Base-by-base conservation (phyloP, 176 grass and related monocot genomes). In the Typha latifolia region DNA sequence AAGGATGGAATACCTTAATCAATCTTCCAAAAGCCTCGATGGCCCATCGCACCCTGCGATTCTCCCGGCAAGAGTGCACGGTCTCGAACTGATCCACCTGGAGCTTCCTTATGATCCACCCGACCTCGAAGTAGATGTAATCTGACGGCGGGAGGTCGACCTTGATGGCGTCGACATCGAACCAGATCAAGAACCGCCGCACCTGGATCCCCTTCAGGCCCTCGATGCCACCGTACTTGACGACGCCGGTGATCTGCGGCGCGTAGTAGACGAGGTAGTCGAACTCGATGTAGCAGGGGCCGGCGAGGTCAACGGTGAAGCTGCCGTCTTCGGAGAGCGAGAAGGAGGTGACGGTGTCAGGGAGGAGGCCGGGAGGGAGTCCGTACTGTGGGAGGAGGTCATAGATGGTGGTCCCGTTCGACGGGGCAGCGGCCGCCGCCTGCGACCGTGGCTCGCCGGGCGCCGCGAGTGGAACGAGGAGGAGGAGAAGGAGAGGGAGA, bases 261-360 rank as follows among this genome's bases (percentile, higher is more conserved):
- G 59, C 66, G 43, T 77, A 77, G 43, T 77, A 77, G 51, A 77
- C 66, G 23, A 77, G 74, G 43, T 77, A 77, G 3, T 77, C 74
- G 57, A 77, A 77, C 66, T 77, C 50, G 5, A 77, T 52, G 21
- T 77, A 77, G 56, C 74, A 77, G 55, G 74, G 66, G 8, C 74
- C 74, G 1, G 51, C 66, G 34, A 77, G 53, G 27, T 77, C 68
- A 4, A 77, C 74, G 52, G 62, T 65, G 31, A 77, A 77, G 47
- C 61, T 7, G 5, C 74, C 74, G 53, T 69, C 66, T 0, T 49
- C 18, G 4, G 66, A 56, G 66, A 77, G 68, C n/a, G 65, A 21
- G 53, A 77, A 77, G 20, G 74, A 69, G 19, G 65, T 77, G 52
- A 77, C 74, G 27, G 66, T 77, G 61, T 69, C 74, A 7, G 74